Base-by-base conservation (phyloP, 2,329 filamentous ascomycete genomes). In the Venturia aucupariae region DNA sequence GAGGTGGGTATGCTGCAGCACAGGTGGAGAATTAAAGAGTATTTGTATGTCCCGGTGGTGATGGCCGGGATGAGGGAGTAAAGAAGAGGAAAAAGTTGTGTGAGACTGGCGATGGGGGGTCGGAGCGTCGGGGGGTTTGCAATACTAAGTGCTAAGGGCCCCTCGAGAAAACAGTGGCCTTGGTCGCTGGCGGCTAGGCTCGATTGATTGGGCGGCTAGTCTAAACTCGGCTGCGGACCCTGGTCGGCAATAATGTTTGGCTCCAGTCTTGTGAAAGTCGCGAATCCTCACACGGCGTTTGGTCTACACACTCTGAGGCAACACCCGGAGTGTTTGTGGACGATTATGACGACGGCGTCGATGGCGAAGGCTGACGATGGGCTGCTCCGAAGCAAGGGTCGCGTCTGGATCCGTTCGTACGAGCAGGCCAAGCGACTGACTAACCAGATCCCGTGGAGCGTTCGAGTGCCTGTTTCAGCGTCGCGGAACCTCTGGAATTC, bases 121-220 rank as follows among this genome's bases (percentile, higher is more conserved):
- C 51, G 51, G 51, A 57, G 51, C 51, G 51, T 57, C 51, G 51
- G 51, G 51, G 48, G 51, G 51, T 30, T 4, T 35, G 19, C 27
- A 57, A 22, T 32, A 57, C 51, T 57, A 35, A 57, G 39, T 38
- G 27, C 24, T n/a, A 22, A 48, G 44, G 44, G 44, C 22, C 46
- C 22, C 46, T 22, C 22, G 42, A 22, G 42, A 46, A 46, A 46
- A 46, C 42, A 46, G 42, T 46, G 42, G 42, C 35, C 35, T 38
- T 38, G 2, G 35, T 1, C 35, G 35, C 11, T 27, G 8, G 22
- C 22, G 13, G 22, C 51, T 57, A 57, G 30, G 27, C 51, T 35
- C 51, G 51, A 57, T 57, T 57, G 30, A 57, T 57, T 57, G 51
- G 51, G 51, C 51, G 51, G 51, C 51, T 57, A 57, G 51, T 57